Percentiles rank a stretch among this genome's conserved stretches.
These are phyloP conservation scores for Exophiala calicioides DNA, from an alignment of 2,329 filamentous ascomycete species.

Conservation along the genomic window DNA sequence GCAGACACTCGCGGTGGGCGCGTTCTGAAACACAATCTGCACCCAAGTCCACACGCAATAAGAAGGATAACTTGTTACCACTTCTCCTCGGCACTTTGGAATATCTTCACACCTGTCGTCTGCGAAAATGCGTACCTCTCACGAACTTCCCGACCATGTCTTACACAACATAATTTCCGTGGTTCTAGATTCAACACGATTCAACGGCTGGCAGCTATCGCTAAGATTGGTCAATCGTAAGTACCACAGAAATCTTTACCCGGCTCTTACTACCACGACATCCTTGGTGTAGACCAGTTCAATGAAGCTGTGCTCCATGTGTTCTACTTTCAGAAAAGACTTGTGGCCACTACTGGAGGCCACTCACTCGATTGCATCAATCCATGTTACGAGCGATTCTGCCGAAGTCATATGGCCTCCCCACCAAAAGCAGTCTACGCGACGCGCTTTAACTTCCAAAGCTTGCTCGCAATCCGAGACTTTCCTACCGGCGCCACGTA, in stretches of 20 bases:
- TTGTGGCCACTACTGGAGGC: neutral
- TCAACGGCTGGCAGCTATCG: constrained; percentile 16
- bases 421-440: constrained; percentile 12
- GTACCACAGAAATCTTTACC: constrained; percentile 6
- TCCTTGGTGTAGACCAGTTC: constrained; percentile 8
- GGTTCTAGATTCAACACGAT: constrained; percentile 10
- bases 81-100: too few relatives aligned
- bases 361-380: constrained; percentile 18
- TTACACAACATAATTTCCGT: constrained; percentile 11
- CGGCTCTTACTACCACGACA: constrained; percentile 2
- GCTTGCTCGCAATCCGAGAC: constrained; percentile 9
- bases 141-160: constrained; percentile 11
- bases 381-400: constrained; percentile 9
- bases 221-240: constrained; percentile 19
- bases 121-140: constrained; percentile 7
- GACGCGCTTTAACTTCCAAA: constrained; percentile 14
- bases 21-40: too few relatives aligned
- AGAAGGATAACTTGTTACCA: too few relatives aligned
- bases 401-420: constrained; percentile 3
- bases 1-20: too few relatives aligned
- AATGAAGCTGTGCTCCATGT: constrained; percentile 18
- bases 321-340: constrained; percentile 11
- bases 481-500: neutral
- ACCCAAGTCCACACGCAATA: too few relatives aligned
- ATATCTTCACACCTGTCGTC: too few relatives aligned